Conservation (phyloP, 1,284 basidiomycete genomes). For the Leccinum griseonigrum region DNA sequence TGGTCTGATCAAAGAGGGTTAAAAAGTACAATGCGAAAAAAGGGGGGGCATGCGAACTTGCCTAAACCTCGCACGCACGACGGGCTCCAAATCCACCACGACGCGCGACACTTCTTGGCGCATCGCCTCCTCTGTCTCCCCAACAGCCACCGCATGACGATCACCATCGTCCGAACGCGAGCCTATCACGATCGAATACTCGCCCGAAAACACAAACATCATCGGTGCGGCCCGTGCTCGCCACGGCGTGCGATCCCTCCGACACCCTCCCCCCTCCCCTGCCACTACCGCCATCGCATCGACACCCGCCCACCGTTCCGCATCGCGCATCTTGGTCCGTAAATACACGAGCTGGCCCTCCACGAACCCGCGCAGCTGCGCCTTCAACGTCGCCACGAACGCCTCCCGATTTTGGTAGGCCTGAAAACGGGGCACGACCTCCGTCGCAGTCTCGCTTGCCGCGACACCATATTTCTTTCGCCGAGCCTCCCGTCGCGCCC, state of each 20-base stretch:
- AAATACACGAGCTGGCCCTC: constrained; percentile 24
- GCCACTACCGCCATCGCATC: neutral
- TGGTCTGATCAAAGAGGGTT: constrained; percentile 20
- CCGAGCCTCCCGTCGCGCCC: constrained; percentile 10
- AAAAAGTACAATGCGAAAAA: neutral
- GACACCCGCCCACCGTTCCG: neutral
- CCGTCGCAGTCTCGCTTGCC: neutral
- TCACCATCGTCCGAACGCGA: constrained; percentile 14
- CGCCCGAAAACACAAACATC: constrained; percentile 51
- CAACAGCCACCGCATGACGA: neutral
- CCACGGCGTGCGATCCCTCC: neutral
- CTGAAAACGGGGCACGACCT: constrained; percentile 14
- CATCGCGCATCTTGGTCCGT: constrained; percentile 14
- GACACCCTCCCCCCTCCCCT: neutral
- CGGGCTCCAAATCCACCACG: constrained; percentile 15
- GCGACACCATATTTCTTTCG: neutral
- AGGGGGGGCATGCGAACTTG: constrained; percentile 23
- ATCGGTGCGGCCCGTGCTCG: constrained; percentile 8
- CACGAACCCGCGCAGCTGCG: constrained; percentile 22
- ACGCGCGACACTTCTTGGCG: constrained; percentile 18
- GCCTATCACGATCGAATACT: constrained; percentile 50
- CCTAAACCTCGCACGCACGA: constrained; percentile 35
- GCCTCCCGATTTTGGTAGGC: constrained; percentile 19
- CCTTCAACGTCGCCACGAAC: constrained; percentile 17
- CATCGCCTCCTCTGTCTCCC: constrained; percentile 10